Evolutionary conservation across 805 yeast genomes (phyloP).

Genomic region (Saturnispora ahearnii): DNA sequence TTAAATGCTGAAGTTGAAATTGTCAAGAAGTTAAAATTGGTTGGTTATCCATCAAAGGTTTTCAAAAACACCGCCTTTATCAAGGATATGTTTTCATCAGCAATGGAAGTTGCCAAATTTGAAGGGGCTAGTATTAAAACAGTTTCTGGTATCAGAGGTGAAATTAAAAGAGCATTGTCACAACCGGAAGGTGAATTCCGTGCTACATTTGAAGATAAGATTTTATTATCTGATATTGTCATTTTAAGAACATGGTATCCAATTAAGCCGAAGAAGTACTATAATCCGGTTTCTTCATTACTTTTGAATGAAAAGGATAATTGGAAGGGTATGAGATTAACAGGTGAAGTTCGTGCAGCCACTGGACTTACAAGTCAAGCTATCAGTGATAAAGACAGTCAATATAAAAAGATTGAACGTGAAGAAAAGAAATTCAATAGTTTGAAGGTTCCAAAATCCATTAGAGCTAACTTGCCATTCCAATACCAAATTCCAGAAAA

Average conservation of each 20-base stretch:
- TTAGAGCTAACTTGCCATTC: slow-evolving; percentile 77
- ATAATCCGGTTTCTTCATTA: slow-evolving; percentile 92
- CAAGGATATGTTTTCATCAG: slow-evolving; percentile 89
- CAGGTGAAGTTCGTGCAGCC: slow-evolving; percentile 87
- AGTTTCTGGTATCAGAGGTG: slow-evolving; percentile 96
- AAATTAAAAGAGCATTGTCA: slow-evolving; percentile 87
- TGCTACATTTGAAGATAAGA: slow-evolving; percentile 95
- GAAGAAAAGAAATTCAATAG: slow-evolving; percentile 79
- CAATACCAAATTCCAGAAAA: slow-evolving; percentile 81
- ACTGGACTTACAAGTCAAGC: slow-evolving; percentile 43
- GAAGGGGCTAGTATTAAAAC: slow-evolving; percentile 97
- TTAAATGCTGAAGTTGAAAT: slow-evolving; percentile 84
- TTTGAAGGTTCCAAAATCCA: slow-evolving; percentile 70
- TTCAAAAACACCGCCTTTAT: slow-evolving; percentile 95
- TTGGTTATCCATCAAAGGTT: slow-evolving; percentile 89
- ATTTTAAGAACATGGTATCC: slow-evolving; percentile 97
- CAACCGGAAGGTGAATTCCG: slow-evolving; percentile 94
- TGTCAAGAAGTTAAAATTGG: slow-evolving; percentile 89
- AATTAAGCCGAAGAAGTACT: slow-evolving; percentile 78
- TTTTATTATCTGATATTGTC: slow-evolving; percentile 81
- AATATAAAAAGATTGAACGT: slow-evolving; percentile 69
- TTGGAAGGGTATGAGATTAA: slow-evolving; percentile 95
- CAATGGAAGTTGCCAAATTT: slow-evolving; percentile 92
- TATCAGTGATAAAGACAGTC: slow-evolving; percentile 44
- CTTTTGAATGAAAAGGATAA: slow-evolving; percentile 65